These are phyloP conservation scores for Sordaria brevicollis DNA, from an alignment of 495 filamentous ascomycete species.

Conservation along the genomic window DNA sequence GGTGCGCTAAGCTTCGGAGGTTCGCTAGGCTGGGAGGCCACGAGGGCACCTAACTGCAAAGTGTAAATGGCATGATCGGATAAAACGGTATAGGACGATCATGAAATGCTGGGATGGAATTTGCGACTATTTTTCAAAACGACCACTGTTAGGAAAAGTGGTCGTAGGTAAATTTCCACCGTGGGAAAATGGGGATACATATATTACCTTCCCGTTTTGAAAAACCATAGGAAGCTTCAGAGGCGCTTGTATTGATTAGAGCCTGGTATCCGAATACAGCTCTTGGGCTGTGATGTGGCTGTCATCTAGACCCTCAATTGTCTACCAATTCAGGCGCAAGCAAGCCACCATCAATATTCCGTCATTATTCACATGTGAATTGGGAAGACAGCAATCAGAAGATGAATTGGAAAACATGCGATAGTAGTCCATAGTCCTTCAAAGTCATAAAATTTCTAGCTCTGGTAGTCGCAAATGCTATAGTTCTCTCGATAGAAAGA, in stretches of 20 bases:
- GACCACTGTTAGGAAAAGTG: no score
- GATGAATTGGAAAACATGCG: no score
- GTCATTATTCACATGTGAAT: not conserved
- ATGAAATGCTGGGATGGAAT: not conserved
- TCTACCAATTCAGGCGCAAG: not conserved
- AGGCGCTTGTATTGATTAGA: no score
- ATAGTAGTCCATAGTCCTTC: not conserved
- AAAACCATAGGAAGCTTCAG: no score
- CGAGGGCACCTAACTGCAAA: not conserved
- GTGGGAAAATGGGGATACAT: no score
- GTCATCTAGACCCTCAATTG: not conserved
- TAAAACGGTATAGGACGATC: not conserved
- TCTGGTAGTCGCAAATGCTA: not conserved
- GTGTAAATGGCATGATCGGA: not conserved
- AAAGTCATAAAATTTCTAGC: not conserved
- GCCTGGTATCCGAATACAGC: no score
- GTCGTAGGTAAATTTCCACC: no score
- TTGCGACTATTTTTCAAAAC: no score
- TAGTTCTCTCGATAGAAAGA: not conserved
- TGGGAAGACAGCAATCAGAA: no score
- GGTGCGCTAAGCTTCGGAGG: not conserved
- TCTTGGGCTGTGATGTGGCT: not conserved
- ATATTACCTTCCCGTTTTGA: no score
- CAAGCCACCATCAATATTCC: not conserved
- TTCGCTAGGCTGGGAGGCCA: not conserved